These are phyloP conservation scores for Ustilago curta DNA, from an alignment of 1,284 basidiomycete species.

Conservation along the genomic window DNA sequence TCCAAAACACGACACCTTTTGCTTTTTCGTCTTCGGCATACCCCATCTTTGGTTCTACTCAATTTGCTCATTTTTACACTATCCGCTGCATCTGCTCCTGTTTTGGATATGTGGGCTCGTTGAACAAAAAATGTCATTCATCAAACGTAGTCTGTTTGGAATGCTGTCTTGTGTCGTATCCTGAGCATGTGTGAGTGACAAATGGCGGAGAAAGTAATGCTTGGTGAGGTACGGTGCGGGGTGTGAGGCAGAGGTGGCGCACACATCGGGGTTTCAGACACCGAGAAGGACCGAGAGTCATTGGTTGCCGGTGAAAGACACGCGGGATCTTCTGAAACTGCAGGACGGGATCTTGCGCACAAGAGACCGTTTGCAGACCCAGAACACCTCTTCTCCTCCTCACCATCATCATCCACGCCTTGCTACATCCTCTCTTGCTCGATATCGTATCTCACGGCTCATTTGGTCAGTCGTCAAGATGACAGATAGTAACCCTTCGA, in stretches of 20 bases:
- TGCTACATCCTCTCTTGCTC: not conserved
- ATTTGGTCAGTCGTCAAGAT: not conserved
- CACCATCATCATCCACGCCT: constrained; percentile 6
- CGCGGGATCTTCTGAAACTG: not conserved
- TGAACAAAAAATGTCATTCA: not conserved
- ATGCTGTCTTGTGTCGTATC: no score
- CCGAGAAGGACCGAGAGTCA: not conserved
- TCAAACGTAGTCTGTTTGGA: not conserved
- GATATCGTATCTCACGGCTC: not conserved
- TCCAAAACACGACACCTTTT: not conserved
- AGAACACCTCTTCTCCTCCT: not conserved
- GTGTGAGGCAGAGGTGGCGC: no score
- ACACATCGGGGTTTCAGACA: no score
- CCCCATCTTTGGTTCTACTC: not conserved
- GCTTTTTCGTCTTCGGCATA: constrained; percentile 9
- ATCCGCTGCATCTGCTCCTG: not conserved
- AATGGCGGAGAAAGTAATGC: no score
- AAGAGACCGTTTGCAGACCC: no score
- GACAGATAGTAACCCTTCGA: not conserved
- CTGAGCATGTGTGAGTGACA: no score
- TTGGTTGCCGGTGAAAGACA: constrained; percentile 5
- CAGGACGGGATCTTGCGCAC: not conserved
- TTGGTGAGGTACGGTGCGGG: no score
- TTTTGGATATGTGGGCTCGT: not conserved
- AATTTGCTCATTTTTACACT: not conserved